Percentiles rank a stretch among this genome's conserved stretches.
These are phyloP conservation scores for Trichoderma guizhouense DNA, from an alignment of 2,329 filamentous ascomycete species.

Conservation along the genomic window DNA sequence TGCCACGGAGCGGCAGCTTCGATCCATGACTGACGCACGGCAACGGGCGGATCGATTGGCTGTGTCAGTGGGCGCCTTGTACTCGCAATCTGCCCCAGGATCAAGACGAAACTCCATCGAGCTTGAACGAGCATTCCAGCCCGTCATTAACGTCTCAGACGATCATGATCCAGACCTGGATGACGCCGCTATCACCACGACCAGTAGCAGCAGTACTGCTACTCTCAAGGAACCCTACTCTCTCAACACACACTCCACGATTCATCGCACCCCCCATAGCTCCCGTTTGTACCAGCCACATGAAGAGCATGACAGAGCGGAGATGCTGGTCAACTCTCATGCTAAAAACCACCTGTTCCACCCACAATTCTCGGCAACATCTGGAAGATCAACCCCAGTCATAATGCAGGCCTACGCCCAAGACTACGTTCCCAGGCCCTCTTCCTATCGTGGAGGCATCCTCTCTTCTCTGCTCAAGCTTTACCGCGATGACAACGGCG, in stretches of 20 bases:
- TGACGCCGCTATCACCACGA: slow-evolving; percentile 20
- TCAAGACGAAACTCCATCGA: slow-evolving; percentile 37
- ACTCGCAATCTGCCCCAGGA: slow-evolving; percentile 34
- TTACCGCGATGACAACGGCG: slow-evolving; percentile 50
- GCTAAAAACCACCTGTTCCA: slow-evolving; percentile 31
- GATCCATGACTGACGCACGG: slow-evolving; percentile 40
- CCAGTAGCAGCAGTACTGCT: slow-evolving; percentile 1
- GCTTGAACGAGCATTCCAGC: slow-evolving; percentile 33
- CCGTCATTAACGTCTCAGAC: slow-evolving; percentile 32
- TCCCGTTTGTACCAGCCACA: slow-evolving; percentile 22
- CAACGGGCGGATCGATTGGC: slow-evolving; percentile 39
- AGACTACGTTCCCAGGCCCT: slow-evolving; percentile 62
- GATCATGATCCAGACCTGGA: slow-evolving; percentile 21
- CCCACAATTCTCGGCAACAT: slow-evolving; percentile 28
- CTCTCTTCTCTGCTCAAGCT: slow-evolving; percentile 70
- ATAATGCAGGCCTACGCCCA: slow-evolving; percentile 48
- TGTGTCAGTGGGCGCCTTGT: slow-evolving; percentile 34
- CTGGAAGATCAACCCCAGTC: slow-evolving; percentile 38
- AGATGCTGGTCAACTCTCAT: slow-evolving; percentile 37
- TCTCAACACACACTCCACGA: slow-evolving; percentile 18
- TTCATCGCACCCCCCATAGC: slow-evolving; percentile 25
- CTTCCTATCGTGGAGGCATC: slow-evolving; percentile 69
- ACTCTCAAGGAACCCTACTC: neutral
- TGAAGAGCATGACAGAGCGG: slow-evolving; percentile 30
- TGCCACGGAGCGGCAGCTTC: slow-evolving; percentile 37